phyloP scores from a whole-genome alignment of 345 rosid species.

The Eucalyptus microcorys region DNA sequence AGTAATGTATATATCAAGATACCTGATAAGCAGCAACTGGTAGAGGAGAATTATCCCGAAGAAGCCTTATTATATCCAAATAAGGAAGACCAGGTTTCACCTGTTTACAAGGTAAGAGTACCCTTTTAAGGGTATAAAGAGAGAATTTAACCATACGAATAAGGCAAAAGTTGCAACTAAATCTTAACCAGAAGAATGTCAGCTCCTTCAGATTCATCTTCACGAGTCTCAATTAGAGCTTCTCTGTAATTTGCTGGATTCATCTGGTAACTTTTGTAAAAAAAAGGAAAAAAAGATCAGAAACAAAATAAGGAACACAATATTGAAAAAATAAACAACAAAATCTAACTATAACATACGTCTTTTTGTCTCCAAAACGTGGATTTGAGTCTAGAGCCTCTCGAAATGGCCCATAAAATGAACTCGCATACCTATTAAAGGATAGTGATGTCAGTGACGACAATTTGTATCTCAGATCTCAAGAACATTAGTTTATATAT shows the following conservation, averaged over 20 bases:
- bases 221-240: slow-evolving; percentile 72
- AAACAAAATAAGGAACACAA: background rate
- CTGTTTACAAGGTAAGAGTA: slow-evolving; percentile 19
- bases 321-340: background rate
- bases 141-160: background rate
- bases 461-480: background rate
- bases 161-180: background rate
- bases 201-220: slow-evolving; percentile 95
- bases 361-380: slow-evolving; percentile 91
- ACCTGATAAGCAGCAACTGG: slow-evolving; percentile 98
- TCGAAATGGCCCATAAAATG: slow-evolving; percentile 93
- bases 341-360: slow-evolving; percentile 26
- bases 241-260: slow-evolving; percentile 93
- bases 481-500: background rate
- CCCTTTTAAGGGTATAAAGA: background rate
- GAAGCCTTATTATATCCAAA: slow-evolving; percentile 86
- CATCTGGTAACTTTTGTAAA: slow-evolving; percentile 83
- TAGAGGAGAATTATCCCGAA: slow-evolving; percentile 62
- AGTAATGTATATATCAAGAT: background rate
- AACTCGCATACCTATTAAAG: slow-evolving; percentile 74
- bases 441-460: background rate
- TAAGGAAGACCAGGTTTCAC: slow-evolving; percentile 98
- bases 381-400: slow-evolving; percentile 94
- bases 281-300: slow-evolving; percentile 9
- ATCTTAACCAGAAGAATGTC: slow-evolving; percentile 79